Base-by-base conservation (phyloP, 1,139 yeast species). In the Fermentozyma sake region DNA sequence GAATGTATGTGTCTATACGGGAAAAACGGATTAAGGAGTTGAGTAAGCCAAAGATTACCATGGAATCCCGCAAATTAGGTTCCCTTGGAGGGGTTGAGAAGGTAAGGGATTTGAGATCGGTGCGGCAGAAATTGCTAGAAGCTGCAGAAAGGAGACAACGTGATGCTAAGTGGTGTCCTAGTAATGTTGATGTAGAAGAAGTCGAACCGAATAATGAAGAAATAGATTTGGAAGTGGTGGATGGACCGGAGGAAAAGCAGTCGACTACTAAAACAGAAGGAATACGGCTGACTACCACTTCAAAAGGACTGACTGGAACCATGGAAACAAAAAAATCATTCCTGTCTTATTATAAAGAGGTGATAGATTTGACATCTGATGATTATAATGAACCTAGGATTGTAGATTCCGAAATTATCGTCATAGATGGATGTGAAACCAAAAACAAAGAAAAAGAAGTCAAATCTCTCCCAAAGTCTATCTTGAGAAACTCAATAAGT, bases 61-160 rank as follows among this genome's bases (percentile, higher is more conserved):
- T 67, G 1, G 76, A 68, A 34, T 45, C 58, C 1, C 46, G 68
- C 23, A 52, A 50, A 26, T 39, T 65, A 23, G 71, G 72, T 1
- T 28, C 1, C 18, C 15, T 6, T 23, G 29, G 5, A 24, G 33
- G n/a, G 21, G 29, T 2, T 16, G 26, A 10, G 31, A 31, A 11
- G 31, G 29, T 1, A 10, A 17, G 6, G 27, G 32, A 10, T 29
- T 25, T 6, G 5, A 24, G 8, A 12, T 8, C 27, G 12, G 12
- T 19, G 18, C 18, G 19, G 56, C 75, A 27, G 72, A 66, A 20
- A 56, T 78, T 79, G 25, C 58, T 77, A 5, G 67, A 64, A 32
- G 95, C 95, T 2, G 84, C 93, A 0, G 78, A 79, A 35, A 55
- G 82, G 37, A 57, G 95, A 31, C 49, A 65, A 6, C 47, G 55